Conservation (phyloP, 108 stramenopile species). For the Fistulifera pelliculosa region DNA sequence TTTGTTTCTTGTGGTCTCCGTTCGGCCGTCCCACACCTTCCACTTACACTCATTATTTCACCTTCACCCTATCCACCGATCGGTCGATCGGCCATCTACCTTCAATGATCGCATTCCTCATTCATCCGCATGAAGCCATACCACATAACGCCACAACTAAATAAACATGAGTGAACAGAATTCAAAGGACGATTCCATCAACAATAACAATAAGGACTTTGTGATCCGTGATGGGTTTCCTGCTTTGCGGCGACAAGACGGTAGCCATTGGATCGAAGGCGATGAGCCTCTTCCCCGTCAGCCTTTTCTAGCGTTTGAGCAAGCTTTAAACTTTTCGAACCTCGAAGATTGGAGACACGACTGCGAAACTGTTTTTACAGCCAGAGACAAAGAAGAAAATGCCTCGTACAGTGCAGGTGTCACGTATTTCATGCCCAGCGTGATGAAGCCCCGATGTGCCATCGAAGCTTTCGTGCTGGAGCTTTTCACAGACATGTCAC, state of each 20-base stretch:
- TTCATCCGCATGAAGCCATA: too few relatives aligned
- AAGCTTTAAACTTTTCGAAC: constrained; percentile 14
- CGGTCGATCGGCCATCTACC: too few relatives aligned
- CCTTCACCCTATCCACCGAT: too few relatives aligned
- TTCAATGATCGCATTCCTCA: too few relatives aligned
- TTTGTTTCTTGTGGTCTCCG: too few relatives aligned
- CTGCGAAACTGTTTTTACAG: constrained; percentile 70
- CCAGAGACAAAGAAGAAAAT: constrained; percentile 58
- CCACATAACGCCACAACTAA: too few relatives aligned
- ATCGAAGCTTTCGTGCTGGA: constrained; percentile 64
- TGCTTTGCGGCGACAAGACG: constrained; percentile 15
- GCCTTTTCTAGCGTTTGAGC: constrained; percentile 48
- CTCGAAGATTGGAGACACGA: constrained; percentile 32
- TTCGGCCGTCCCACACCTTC: too few relatives aligned
- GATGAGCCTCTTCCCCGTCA: constrained; percentile 55
- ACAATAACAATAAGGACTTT: constrained; percentile 25
- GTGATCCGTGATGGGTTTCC: constrained; percentile 48
- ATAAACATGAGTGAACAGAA: too few relatives aligned
- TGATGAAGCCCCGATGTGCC: constrained; percentile 75
- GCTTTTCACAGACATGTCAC: constrained; percentile 51
- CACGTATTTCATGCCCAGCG: constrained; percentile 75
- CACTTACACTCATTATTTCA: too few relatives aligned
- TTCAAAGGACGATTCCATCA: too few relatives aligned
- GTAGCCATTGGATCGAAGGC: constrained; percentile 18
- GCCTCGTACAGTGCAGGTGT: constrained; percentile 64